A percentile compares a stretch with the other conserved stretches of the same genome.
These are phyloP conservation scores for Monilinia fructigena DNA, from an alignment of 2,329 filamentous ascomycete genomes.

Conservation along the genomic window DNA sequence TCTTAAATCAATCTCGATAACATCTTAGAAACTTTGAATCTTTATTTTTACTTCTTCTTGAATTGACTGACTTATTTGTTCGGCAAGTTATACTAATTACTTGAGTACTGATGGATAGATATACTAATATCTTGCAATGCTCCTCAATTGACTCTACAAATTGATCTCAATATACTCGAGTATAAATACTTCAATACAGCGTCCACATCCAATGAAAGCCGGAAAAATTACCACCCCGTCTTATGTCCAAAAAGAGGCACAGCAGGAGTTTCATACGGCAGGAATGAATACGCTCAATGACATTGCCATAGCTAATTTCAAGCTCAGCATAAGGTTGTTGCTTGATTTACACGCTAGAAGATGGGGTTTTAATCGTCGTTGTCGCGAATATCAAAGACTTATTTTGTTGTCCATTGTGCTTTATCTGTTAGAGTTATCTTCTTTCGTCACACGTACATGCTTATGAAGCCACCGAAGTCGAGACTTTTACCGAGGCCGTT, in stretches of 20 bases:
- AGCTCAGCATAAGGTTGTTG: neutral
- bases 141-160: neutral
- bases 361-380: neutral
- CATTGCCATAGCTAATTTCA: neutral
- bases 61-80: neutral
- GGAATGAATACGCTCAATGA: neutral
- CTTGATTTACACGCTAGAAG: neutral
- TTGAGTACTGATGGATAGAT: neutral
- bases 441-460: slow-evolving; percentile 29
- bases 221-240: neutral
- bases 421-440: too few relatives aligned
- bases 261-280: neutral
- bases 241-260: neutral
- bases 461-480: slow-evolving; percentile 8
- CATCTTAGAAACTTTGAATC: neutral
- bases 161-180: neutral
- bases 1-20: neutral
- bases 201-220: neutral
- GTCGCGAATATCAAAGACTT: neutral
- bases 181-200: neutral
- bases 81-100: too few relatives aligned
- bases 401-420: neutral
- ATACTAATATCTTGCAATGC: neutral
- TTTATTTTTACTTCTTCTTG: neutral
- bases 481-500: neutral